These are phyloP conservation scores for Actinomortierella ambigua DNA, from an alignment of 371 early-diverging fungal species.

Conservation along the genomic window DNA sequence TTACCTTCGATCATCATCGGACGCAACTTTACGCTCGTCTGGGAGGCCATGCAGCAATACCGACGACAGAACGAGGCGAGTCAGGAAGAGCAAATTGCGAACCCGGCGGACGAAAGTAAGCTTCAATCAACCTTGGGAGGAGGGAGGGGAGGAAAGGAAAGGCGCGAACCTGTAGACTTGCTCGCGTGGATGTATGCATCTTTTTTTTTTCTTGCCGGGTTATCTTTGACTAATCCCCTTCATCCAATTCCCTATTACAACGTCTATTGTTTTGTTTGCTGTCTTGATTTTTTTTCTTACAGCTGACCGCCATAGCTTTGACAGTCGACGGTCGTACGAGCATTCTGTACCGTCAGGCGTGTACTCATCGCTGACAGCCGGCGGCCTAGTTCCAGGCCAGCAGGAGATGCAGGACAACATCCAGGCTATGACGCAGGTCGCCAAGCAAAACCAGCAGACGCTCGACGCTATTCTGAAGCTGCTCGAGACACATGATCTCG, in stretches of 20 bases:
- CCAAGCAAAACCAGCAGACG: conserved; percentile 60
- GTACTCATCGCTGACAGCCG: conserved; percentile 20
- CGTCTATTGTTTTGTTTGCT: too few species aligned
- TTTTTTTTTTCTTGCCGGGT: not conserved
- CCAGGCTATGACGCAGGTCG: conserved; percentile 51
- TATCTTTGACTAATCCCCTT: not conserved
- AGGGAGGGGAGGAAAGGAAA: too few species aligned
- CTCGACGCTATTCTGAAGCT: conserved; percentile 54
- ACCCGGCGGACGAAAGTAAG: conserved; percentile 18
- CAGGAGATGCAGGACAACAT: conserved; percentile 51
- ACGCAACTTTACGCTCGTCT: conserved; percentile 84
- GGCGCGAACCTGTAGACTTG: too few species aligned
- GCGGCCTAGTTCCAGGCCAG: conserved; percentile 28
- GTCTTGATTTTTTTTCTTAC: not conserved
- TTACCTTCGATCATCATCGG: conserved; percentile 90
- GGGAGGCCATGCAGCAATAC: conserved; percentile 74
- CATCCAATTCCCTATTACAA: too few species aligned
- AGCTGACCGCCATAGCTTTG: conserved; percentile 28
- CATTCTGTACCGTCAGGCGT: conserved; percentile 14
- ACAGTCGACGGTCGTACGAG: conserved; percentile 33
- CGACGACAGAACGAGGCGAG: conserved; percentile 34
- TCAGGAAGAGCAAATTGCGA: conserved; percentile 9
- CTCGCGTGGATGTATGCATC: not conserved
- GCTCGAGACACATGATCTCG: conserved; percentile 50
- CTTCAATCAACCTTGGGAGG: too few species aligned